These are phyloP conservation scores for Pichia rugopelliculosa DNA, from an alignment of 805 yeast species.

Conservation along the genomic window DNA sequence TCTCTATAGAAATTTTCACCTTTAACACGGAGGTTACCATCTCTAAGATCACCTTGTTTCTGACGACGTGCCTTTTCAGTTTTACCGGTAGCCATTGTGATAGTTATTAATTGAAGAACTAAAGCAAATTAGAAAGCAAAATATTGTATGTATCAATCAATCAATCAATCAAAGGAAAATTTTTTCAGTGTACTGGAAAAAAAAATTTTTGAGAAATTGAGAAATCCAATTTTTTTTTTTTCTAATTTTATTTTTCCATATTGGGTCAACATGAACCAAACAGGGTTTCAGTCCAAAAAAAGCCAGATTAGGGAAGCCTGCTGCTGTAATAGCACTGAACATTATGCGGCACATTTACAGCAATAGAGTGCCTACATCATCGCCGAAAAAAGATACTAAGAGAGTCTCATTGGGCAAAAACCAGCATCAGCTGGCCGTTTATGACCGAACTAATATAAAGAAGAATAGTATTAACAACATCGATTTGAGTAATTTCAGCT, in stretches of 20 bases:
- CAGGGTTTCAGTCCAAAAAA: neutral
- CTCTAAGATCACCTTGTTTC: slow-evolving; percentile 74
- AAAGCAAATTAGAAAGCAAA: neutral
- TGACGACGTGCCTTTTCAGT: slow-evolving; percentile 84
- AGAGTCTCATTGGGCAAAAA: neutral
- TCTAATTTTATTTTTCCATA: too few relatives aligned
- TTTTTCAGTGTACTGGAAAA: neutral
- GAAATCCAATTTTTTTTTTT: neutral
- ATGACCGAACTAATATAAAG: too few relatives aligned
- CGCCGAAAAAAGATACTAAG: neutral
- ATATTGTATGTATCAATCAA: too few relatives aligned
- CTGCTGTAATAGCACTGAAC: too few relatives aligned
- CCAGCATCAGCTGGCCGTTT: neutral
- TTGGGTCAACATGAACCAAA: neutral
- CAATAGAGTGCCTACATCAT: neutral
- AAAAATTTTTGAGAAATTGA: neutral
- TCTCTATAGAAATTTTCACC: slow-evolving; percentile 96
- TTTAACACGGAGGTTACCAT: slow-evolving; percentile 87
- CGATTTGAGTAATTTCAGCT: neutral
- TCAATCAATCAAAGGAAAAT: too few relatives aligned
- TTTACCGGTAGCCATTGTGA: slow-evolving; percentile 81
- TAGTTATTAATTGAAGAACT: neutral
- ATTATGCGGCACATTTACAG: neutral
- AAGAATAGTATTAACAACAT: too few relatives aligned
- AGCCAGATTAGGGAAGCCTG: too few relatives aligned